Percentiles rank a stretch among this genome's conserved stretches.
phyloP scores from a whole-genome alignment of 2,329 filamentous ascomycete genomes.

The Seiridium unicorne region DNA sequence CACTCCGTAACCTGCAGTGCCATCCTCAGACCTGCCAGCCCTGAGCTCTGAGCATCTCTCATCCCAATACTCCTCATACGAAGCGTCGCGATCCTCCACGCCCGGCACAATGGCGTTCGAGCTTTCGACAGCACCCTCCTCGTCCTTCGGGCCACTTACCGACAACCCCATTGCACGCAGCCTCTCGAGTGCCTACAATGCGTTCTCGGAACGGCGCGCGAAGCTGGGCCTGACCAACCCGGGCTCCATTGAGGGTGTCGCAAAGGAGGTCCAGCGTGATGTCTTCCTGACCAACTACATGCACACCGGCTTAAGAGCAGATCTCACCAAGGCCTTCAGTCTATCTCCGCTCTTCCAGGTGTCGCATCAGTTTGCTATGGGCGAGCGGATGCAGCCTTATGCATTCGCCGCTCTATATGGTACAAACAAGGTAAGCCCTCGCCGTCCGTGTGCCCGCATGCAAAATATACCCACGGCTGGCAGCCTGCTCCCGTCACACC shows the following conservation, averaged over 20 bases:
- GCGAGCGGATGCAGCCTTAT: constrained; percentile 90
- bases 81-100: constrained; percentile 12
- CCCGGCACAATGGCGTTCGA: constrained; percentile 47
- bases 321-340: constrained; percentile 95
- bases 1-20: not conserved
- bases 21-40: constrained; percentile 10
- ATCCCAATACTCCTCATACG: not conserved
- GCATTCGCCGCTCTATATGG: constrained; percentile 93
- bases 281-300: constrained; percentile 95
- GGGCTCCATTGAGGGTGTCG: constrained; percentile 85
- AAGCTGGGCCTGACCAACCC: constrained; percentile 89
- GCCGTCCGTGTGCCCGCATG: not conserved
- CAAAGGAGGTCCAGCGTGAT: constrained; percentile 92
- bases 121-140: constrained; percentile 34
- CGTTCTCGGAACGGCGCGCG: constrained; percentile 82
- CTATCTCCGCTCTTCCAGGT: constrained; percentile 93
- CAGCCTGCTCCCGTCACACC: no score
- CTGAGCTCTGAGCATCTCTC: constrained; percentile 23
- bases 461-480: not conserved
- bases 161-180: constrained; percentile 71
- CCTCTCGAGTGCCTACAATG: constrained; percentile 74
- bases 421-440: constrained; percentile 74
- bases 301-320: constrained; percentile 93
- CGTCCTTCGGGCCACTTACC: constrained; percentile 64
- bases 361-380: constrained; percentile 94